These are phyloP conservation scores for Pneumocystis carinii DNA, from an alignment of 1,139 yeast species.

Conservation along the genomic window DNA sequence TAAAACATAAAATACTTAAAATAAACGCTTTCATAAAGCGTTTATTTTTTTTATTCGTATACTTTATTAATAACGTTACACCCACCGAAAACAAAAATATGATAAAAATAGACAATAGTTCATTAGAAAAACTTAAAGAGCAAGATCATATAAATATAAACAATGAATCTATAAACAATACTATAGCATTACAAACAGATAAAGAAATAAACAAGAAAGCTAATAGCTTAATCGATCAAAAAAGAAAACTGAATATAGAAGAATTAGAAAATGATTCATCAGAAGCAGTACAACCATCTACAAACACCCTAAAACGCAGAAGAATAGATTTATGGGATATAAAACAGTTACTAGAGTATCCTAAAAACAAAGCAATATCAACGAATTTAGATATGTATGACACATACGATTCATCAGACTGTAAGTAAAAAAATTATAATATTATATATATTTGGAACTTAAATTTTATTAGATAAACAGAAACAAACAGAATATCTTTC, in stretches of 20 bases:
- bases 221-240: neutral
- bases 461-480: neutral
- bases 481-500: constrained; percentile 1
- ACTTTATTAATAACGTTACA: neutral
- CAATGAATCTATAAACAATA: neutral
- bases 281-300: neutral
- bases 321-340: neutral
- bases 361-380: neutral
- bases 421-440: neutral
- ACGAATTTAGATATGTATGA: neutral
- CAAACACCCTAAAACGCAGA: neutral
- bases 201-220: neutral
- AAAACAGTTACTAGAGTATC: neutral
- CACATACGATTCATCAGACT: neutral
- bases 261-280: neutral
- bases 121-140: neutral
- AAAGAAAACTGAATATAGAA: neutral
- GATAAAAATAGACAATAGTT: neutral
- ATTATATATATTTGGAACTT: neutral
- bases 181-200: neutral
- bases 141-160: neutral
- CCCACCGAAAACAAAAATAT: neutral
- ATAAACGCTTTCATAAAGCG: neutral
- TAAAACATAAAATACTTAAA: neutral
- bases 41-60: neutral